phyloP scores from a whole-genome alignment of 495 filamentous ascomycete species.

The Xylaria castorea region DNA sequence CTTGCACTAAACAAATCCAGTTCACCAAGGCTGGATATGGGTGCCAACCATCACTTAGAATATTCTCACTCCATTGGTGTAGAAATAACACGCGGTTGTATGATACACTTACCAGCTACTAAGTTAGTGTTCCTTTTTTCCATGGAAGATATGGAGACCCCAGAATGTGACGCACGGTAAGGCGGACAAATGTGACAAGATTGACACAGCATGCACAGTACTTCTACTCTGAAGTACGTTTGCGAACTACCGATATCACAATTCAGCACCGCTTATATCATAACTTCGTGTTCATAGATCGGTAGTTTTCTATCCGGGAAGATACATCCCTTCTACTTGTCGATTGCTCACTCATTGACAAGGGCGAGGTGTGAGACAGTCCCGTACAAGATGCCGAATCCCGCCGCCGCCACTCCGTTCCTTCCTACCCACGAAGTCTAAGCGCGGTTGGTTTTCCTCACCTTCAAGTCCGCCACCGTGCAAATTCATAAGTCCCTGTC shows the following conservation, averaged over 20 bases:
- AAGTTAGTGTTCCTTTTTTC: neutral
- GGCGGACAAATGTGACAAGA: neutral
- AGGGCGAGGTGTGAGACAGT: neutral
- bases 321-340: neutral
- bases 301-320: neutral
- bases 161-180: constrained; percentile 10
- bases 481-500: neutral
- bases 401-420: neutral
- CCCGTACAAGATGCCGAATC: neutral
- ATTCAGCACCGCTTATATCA: neutral
- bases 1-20: neutral
- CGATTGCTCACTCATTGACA: neutral
- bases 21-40: neutral
- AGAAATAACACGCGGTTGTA: neutral
- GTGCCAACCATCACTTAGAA: neutral
- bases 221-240: neutral
- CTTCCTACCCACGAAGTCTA: neutral
- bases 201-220: neutral
- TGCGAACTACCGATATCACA: neutral
- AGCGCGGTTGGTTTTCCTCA: neutral
- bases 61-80: neutral
- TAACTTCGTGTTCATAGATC: neutral
- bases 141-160: neutral
- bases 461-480: constrained; percentile 4
- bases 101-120: neutral